These are phyloP conservation scores for Halophytophthora polymorphica DNA, from an alignment of 352 stramenopile genomes.

Conservation along the genomic window DNA sequence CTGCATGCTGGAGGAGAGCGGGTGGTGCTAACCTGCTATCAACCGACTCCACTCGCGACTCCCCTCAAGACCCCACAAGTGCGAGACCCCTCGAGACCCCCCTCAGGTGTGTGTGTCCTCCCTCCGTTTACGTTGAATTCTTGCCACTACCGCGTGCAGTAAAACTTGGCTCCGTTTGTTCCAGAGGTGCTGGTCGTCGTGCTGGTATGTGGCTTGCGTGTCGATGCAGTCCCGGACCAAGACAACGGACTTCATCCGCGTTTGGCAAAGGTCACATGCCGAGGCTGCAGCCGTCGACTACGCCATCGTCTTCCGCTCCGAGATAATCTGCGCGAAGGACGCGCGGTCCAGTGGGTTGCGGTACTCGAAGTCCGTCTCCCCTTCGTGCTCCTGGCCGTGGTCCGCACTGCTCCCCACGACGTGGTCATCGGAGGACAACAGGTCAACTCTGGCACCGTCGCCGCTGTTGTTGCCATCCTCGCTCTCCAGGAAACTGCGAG, in stretches of 20 bases:
- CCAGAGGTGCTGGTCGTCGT: too few species aligned
- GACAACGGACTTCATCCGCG: neutral
- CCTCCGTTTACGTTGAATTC: too few species aligned
- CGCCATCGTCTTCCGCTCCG: conserved; percentile 26
- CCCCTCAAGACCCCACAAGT: too few species aligned
- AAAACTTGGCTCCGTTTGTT: too few species aligned
- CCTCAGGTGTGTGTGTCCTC: too few species aligned
- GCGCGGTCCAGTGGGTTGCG: conserved; percentile 22
- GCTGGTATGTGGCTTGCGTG: too few species aligned
- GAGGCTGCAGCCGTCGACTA: conserved; percentile 4
- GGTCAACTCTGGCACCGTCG: conserved; percentile 8
- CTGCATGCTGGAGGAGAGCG: too few species aligned
- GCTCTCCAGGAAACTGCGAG: conserved; percentile 27
- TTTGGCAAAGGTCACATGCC: neutral
- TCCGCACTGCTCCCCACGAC: conserved; percentile 1
- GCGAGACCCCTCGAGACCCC: too few species aligned
- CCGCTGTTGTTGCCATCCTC: conserved; percentile 20
- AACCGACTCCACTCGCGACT: too few species aligned
- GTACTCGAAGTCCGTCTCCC: conserved; percentile 11
- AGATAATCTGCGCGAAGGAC: conserved; percentile 32
- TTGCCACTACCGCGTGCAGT: too few species aligned
- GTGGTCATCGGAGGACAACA: conserved; percentile 1
- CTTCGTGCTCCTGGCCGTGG: conserved; percentile 7
- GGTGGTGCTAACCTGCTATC: too few species aligned
- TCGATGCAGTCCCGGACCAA: too few species aligned